Base-by-base conservation (phyloP, 768 basidiomycete genomes). In the Tricholoma matsutake region DNA sequence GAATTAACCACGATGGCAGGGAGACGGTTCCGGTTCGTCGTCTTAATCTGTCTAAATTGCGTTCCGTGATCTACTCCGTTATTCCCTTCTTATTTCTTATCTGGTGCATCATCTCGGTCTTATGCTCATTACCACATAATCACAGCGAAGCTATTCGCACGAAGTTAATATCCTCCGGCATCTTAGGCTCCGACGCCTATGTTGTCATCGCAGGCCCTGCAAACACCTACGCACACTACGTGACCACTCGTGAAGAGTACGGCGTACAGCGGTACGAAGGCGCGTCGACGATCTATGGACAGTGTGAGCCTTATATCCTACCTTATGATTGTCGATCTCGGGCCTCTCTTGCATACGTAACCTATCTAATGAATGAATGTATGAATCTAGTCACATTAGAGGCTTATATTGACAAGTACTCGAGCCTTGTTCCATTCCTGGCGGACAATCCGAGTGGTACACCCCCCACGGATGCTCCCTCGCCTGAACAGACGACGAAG, bases 1-100 rank as follows among this genome's bases (percentile, higher is more conserved):
- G 91, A 93, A 71, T 72, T 91, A 60, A 92, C 91, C 5, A 93
- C 91, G 2, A 92, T 92, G 91, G 80, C 89, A 39, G 91, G 91
- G 13, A 76, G 91, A 61, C 82, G 91, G 41, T 78, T 92, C 59
- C 82, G 90, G 87, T 89, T 59, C 54, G 83, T 71, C 6, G 55
- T 37, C 61, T 67, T 57, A 60, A 61, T 59, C 28, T 16, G 22
- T 49, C 4, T 57, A 56, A 49, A 11, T 54, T 39, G 59, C 49
- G 22, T 47, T 56, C 62, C 53, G 67, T 69, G 52, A 61, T 57
- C 39, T 39, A 61, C 58, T 51, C 34, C 53, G 2, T 41, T 39
- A 25, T 64, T 31, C 43, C 41, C 34, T 58, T 54, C 28, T 41
- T 39, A 4, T 56, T 58, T 53, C 34, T 35, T 20, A 29, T 53